Base-by-base conservation (phyloP, 2,329 filamentous ascomycete species). In the Aspergillaceae sp. region DNA sequence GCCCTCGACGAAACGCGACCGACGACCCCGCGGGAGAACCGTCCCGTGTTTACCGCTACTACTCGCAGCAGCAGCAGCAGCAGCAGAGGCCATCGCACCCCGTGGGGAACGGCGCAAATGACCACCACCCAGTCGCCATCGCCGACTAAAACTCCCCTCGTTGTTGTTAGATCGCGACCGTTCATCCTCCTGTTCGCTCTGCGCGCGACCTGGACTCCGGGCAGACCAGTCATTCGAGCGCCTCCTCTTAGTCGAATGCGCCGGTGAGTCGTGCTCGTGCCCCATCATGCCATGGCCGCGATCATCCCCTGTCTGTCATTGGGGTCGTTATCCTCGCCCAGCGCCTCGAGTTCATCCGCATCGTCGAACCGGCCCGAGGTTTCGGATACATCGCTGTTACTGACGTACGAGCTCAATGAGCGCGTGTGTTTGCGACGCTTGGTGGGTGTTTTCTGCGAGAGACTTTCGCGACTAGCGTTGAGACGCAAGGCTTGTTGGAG, bases 1-100 rank as follows among this genome's bases (percentile, higher is more conserved):
- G 36, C 85, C 89, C 68, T 95, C 89, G 34, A 78, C 66, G 54
- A 84, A 84, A 45, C 69, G 83, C 58, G 77, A 94, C 73, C 68
- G 80, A 62, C 70, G 79, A 72, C 62, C 48, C 67, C 46, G 50
- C 49, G 56, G 11, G 47, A 30, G 11, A 10, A 11, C 19, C 28
- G 27, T 26, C 35, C 47, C 11, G 33, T 10, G 38, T 6, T 28
- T 42, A 7, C 27, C 27, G 36, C 26, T 28, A 8, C 11, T 26
- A 9, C 11, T 28, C 2, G 56, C 55, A 29, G 56, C 48, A 26
- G 51, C 9, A 29, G 56, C 48, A 26, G 51, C 9, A 19, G 19
- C 19, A 1, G 19, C 19, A 19, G 19, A 19, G 19, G 19, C 26
- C 10, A 9, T 32, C 8, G 30, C 30, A 32, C 35, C 40, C 11